These are phyloP conservation scores for Globisporangium mamillatum DNA, from an alignment of 352 stramenopile genomes.

Conservation along the genomic window DNA sequence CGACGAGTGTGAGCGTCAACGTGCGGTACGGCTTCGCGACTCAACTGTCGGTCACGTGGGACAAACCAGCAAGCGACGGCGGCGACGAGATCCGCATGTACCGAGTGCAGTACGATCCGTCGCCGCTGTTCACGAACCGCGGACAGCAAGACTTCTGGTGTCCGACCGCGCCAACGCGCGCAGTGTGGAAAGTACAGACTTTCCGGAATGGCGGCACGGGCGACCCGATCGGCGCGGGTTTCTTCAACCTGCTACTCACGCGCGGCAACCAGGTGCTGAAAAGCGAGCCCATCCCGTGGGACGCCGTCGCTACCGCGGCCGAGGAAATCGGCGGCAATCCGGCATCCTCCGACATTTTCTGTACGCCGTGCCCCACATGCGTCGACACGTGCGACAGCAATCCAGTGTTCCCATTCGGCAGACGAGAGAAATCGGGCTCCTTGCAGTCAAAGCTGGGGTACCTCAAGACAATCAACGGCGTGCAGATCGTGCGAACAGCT, in stretches of 20 bases:
- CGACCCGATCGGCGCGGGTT: constrained; percentile 43
- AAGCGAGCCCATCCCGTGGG: constrained; percentile 89
- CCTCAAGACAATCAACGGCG: constrained; percentile 47
- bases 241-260: constrained; percentile 55
- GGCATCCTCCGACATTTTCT: constrained; percentile 56
- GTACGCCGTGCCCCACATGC: constrained; percentile 43
- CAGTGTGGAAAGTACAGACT: constrained; percentile 59
- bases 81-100: constrained; percentile 72
- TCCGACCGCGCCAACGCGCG: constrained; percentile 39
- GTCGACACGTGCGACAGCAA: constrained; percentile 29
- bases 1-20: constrained; percentile 59
- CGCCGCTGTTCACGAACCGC: constrained; percentile 60
- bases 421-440: constrained; percentile 56
- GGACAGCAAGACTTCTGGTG: constrained; percentile 70
- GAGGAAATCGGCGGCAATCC: constrained; percentile 71
- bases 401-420: constrained; percentile 21
- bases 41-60: constrained; percentile 57
- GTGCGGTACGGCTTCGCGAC: constrained; percentile 81
- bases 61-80: constrained; percentile 44
- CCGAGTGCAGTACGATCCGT: constrained; percentile 70
- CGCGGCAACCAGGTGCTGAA: constrained; percentile 38
- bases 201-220: constrained; percentile 22
- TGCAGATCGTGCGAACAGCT: constrained; percentile 74
- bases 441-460: constrained; percentile 71
- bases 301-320: constrained; percentile 82